phyloP scores from a whole-genome alignment of 352 stramenopile genomes.

The Phytophthora syringae region DNA sequence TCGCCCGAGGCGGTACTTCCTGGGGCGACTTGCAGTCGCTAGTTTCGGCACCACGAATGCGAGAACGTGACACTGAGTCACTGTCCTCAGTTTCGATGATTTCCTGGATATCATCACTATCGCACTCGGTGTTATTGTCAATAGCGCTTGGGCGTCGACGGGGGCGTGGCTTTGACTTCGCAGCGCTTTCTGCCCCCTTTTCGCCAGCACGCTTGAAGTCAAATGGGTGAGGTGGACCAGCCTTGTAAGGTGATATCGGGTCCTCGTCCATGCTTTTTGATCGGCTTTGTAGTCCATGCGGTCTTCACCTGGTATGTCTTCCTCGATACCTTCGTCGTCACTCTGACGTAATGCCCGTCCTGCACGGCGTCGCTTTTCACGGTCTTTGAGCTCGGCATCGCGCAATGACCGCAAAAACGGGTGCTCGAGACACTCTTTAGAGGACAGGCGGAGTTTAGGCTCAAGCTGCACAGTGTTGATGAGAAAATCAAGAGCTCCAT shows the following conservation, averaged over 20 bases:
- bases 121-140: slow-evolving; percentile 57
- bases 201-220: slow-evolving; percentile 39
- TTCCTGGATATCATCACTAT: slow-evolving; percentile 84
- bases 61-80: slow-evolving; percentile 14
- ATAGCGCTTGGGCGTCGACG: slow-evolving; percentile 9
- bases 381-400: slow-evolving; percentile 58
- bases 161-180: slow-evolving; percentile 27
- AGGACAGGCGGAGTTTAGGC: slow-evolving; percentile 57
- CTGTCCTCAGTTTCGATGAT: slow-evolving; percentile 76
- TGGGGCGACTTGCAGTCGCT: slow-evolving; percentile 19
- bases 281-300: slow-evolving; percentile 28
- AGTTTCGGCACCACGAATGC: background rate
- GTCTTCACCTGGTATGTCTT: slow-evolving; percentile 67
- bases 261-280: slow-evolving; percentile 10
- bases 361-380: slow-evolving; percentile 40
- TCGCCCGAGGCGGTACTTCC: slow-evolving; percentile 13
- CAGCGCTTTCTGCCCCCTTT: background rate
- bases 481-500: slow-evolving; percentile 77
- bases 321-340: slow-evolving; percentile 78
- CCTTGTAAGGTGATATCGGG: slow-evolving; percentile 19
- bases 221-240: slow-evolving; percentile 28
- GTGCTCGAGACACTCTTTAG: slow-evolving; percentile 58
- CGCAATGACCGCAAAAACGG: slow-evolving; percentile 61
- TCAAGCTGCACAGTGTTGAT: slow-evolving; percentile 68
- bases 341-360: slow-evolving; percentile 13